These are phyloP conservation scores for Penicillium subrubescens DNA, from an alignment of 495 filamentous ascomycete genomes.

Conservation along the genomic window DNA sequence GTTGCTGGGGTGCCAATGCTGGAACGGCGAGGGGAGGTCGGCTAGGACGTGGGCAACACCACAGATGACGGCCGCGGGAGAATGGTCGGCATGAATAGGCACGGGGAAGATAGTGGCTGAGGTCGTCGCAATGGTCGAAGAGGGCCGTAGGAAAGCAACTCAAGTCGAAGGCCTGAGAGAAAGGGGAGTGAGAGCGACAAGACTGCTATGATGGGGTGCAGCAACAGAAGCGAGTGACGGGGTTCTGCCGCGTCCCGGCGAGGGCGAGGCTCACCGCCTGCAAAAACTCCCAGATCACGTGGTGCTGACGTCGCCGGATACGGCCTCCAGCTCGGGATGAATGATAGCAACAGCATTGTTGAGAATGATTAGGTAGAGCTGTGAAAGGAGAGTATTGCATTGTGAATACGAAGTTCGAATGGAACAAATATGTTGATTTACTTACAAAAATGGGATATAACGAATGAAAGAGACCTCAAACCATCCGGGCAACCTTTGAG, in stretches of 20 bases:
- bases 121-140: constrained; percentile 12
- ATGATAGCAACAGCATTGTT: neutral
- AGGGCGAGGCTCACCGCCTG: constrained; percentile 37
- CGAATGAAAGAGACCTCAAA: neutral
- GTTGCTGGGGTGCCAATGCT: constrained; percentile 25
- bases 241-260: constrained; percentile 34
- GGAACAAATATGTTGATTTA: neutral
- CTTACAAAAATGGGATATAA: neutral
- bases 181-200: constrained; percentile 28
- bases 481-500: neutral
- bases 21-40: constrained; percentile 34
- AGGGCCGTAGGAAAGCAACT: constrained; percentile 19
- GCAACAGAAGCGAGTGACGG: constrained; percentile 38
- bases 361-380: neutral
- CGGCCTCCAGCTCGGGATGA: constrained; percentile 5
- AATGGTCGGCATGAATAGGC: constrained; percentile 37
- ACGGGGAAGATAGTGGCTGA: constrained; percentile 12
- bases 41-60: constrained; percentile 43
- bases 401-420: neutral
- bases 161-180: constrained; percentile 20
- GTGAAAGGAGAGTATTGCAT: neutral
- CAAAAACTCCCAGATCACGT: constrained; percentile 30
- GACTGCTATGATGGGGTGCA: constrained; percentile 33
- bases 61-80: constrained; percentile 37
- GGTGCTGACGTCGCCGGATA: constrained; percentile 30